phyloP scores from a whole-genome alignment of 345 rosid species.

The Schrenkiella parvula region DNA sequence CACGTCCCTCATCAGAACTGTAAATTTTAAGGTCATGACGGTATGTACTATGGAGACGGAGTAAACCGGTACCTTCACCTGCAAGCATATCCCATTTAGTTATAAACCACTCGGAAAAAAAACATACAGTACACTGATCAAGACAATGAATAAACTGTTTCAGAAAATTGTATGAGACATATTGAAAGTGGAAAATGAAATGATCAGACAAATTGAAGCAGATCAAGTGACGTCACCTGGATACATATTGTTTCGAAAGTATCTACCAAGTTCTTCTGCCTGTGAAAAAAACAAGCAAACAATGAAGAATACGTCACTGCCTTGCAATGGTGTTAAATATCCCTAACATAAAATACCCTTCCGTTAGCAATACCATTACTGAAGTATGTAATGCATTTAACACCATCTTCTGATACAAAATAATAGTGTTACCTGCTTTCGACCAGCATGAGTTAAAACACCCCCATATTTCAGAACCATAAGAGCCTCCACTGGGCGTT shows the following conservation, averaged over 20 bases:
- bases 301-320: not conserved
- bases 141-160: slow-evolving; percentile 5
- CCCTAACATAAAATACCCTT: not conserved
- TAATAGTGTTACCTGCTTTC: slow-evolving; percentile 70
- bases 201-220: slow-evolving; percentile 7
- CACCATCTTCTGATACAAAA: not conserved
- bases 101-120: slow-evolving; percentile 2
- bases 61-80: slow-evolving; percentile 99
- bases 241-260: slow-evolving; percentile 94
- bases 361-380: not conserved
- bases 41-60: slow-evolving; percentile 97
- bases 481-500: slow-evolving; percentile 92
- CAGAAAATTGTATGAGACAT: not conserved
- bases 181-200: not conserved
- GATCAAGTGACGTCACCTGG: slow-evolving; percentile 58
- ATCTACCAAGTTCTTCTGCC: slow-evolving; percentile 99
- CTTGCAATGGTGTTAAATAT: not conserved
- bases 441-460: slow-evolving; percentile 98
- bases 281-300: slow-evolving; percentile 35
- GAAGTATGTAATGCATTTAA: not conserved
- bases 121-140: not conserved
- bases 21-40: slow-evolving; percentile 99
- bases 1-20: slow-evolving; percentile 99
- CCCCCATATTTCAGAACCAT: slow-evolving; percentile 99
- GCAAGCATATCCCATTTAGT: slow-evolving; percentile 24